phyloP scores from a whole-genome alignment of 2,329 filamentous ascomycete genomes.

The Mycocentrospora acerina region DNA sequence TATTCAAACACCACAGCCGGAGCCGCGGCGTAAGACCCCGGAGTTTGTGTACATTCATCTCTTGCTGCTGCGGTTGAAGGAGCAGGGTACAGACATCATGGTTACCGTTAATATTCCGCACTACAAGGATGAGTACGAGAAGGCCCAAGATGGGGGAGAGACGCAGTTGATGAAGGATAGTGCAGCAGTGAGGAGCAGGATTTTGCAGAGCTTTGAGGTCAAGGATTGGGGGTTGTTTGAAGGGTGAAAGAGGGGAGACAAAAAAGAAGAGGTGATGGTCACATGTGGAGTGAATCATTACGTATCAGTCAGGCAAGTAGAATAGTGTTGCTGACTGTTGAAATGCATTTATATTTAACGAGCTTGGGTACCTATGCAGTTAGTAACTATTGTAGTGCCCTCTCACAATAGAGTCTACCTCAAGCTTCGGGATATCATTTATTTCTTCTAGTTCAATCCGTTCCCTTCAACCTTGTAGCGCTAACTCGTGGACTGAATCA shows the following conservation, averaged over 20 bases:
- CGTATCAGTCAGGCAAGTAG: too few species aligned
- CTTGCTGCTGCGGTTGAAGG: conserved; percentile 73
- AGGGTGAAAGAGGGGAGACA: conserved; percentile 16
- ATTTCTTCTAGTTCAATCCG: too few species aligned
- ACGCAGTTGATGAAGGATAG: conserved; percentile 62
- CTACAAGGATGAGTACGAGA: conserved; percentile 71
- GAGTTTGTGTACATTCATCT: conserved; percentile 74
- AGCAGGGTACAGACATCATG: conserved; percentile 76
- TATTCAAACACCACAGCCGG: conserved; percentile 46
- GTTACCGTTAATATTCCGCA: conserved; percentile 88
- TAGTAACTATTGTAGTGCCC: too few species aligned
- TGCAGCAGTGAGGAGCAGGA: conserved; percentile 65
- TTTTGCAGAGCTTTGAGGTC: conserved; percentile 74
- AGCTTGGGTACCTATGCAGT: too few species aligned
- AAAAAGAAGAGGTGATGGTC: too few species aligned
- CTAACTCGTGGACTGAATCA: too few species aligned
- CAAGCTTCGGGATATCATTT: too few species aligned
- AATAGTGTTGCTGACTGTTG: too few species aligned
- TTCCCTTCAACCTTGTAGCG: too few species aligned
- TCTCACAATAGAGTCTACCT: too few species aligned
- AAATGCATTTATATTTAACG: too few species aligned
- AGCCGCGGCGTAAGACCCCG: conserved; percentile 36
- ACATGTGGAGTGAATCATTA: too few species aligned
- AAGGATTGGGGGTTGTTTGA: conserved; percentile 78
- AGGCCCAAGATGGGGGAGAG: conserved; percentile 64